Evolutionary conservation across 345 rosid species (phyloP).

Genomic region (Ceriops decandra): DNA sequence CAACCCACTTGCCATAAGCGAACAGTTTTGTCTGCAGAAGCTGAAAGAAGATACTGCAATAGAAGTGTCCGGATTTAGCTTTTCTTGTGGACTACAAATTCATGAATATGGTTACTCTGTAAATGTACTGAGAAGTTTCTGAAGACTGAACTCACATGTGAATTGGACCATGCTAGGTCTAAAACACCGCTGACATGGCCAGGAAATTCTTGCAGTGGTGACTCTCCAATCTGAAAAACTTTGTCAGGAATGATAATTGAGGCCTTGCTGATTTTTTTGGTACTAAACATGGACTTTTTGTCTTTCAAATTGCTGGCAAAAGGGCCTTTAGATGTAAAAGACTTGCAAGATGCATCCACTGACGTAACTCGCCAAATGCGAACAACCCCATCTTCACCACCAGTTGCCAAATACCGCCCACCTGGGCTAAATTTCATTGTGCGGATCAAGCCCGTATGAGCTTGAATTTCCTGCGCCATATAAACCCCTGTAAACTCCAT

Average conservation of each 20-base stretch:
- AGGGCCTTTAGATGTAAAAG: constrained; percentile 29
- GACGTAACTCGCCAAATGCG: constrained; percentile 66
- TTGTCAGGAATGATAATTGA: constrained; percentile 55
- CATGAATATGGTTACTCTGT: not conserved
- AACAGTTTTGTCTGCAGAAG: constrained; percentile 77
- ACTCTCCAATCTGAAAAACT: constrained; percentile 62
- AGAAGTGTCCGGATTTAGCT: constrained; percentile 10
- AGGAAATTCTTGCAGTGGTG: constrained; percentile 63
- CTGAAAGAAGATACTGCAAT: constrained; percentile 67
- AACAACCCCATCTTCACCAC: constrained; percentile 79
- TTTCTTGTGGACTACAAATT: not conserved
- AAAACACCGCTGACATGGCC: constrained; percentile 71
- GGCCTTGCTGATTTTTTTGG: constrained; percentile 31
- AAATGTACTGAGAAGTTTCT: not conserved
- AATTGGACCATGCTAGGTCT: constrained; percentile 79
- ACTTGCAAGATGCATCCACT: constrained; percentile 30
- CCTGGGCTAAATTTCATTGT: constrained; percentile 84
- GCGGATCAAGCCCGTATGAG: constrained; percentile 70
- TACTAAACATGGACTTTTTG: constrained; percentile 11
- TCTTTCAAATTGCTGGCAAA: constrained; percentile 10
- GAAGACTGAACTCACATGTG: constrained; percentile 53
- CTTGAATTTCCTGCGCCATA: constrained; percentile 58
- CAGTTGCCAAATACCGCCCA: constrained; percentile 71
- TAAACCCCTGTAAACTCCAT: constrained; percentile 67
- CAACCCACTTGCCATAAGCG: constrained; percentile 69